These are phyloP conservation scores for Xylariaceae sp. DNA, from an alignment of 2,329 filamentous ascomycete species.

Conservation along the genomic window DNA sequence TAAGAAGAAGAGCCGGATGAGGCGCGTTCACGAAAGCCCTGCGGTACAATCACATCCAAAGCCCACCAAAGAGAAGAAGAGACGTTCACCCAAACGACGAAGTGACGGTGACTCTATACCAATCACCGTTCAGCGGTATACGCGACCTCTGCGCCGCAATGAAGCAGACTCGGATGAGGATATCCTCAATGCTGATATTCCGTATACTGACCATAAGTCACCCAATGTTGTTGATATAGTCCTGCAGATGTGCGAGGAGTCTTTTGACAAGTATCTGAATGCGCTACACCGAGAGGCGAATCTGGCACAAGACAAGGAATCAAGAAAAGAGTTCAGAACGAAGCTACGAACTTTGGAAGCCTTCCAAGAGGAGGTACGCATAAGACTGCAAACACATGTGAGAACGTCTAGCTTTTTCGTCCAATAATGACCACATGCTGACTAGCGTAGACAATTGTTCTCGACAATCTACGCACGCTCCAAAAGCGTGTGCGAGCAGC, in stretches of 20 bases:
- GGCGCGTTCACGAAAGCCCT: conserved; percentile 38
- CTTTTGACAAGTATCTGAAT: conserved; percentile 50
- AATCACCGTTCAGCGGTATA: conserved; percentile 61
- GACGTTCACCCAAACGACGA: conserved; percentile 18
- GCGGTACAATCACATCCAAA: conserved; percentile 42
- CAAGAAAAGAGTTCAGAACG: conserved; percentile 52
- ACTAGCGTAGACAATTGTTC: conserved; percentile 49
- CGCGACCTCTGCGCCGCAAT: conserved; percentile 40
- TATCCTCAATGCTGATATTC: conserved; percentile 50
- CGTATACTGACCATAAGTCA: conserved; percentile 51
- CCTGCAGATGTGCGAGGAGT: conserved; percentile 59
- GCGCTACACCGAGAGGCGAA: conserved; percentile 44
- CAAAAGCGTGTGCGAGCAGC: conserved; percentile 56
- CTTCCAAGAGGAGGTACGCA: conserved; percentile 56
- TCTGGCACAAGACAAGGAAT: conserved; percentile 43
- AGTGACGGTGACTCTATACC: conserved; percentile 42
- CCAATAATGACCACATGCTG: conserved; percentile 2
- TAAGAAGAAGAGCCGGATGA: conserved; percentile 33
- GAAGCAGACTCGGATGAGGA: conserved; percentile 40
- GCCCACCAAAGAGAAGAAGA: conserved; percentile 22
- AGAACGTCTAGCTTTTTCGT: conserved; percentile 27
- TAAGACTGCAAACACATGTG: conserved; percentile 58
- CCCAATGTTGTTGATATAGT: conserved; percentile 64
- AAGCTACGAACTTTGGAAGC: conserved; percentile 57
- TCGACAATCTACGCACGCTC: conserved; percentile 58